Evolutionary conservation across 2,329 filamentous ascomycete genomes (phyloP).

Genomic region (Hymenoscyphus occultus): DNA sequence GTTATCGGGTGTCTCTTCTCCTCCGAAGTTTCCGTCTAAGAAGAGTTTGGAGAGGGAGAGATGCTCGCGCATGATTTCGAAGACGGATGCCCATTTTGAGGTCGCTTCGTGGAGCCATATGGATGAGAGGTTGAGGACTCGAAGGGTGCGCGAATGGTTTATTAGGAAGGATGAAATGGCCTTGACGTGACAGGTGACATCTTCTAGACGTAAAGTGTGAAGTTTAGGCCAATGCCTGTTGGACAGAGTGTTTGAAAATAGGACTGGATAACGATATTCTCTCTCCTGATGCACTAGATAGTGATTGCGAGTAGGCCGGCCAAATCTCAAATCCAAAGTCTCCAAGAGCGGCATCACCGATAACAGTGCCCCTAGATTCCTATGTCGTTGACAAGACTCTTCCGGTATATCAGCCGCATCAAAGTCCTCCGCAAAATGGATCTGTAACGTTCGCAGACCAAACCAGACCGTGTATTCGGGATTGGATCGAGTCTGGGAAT

Average conservation of each 20-base stretch:
- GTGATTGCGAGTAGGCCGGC: not conserved
- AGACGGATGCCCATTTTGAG: not conserved
- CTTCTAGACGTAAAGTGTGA: not conserved
- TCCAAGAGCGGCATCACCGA: not conserved
- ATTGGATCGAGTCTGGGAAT: not conserved
- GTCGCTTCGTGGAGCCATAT: not conserved
- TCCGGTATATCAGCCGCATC: not conserved
- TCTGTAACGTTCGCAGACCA: not conserved
- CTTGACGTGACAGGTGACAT: not conserved
- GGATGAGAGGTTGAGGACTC: not conserved
- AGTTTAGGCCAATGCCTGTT: not conserved
- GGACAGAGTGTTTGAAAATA: not conserved
- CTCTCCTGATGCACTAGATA: not conserved
- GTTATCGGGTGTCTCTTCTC: not conserved
- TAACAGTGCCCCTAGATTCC: not conserved
- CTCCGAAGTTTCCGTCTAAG: not conserved
- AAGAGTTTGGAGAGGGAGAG: not conserved
- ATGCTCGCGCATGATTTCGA: not conserved
- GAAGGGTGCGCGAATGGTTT: not conserved
- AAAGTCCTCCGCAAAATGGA: not conserved
- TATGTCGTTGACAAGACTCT: not conserved
- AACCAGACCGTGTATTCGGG: not conserved
- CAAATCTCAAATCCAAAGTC: not conserved
- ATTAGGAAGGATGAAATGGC: not conserved
- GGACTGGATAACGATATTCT: not conserved